phyloP scores from a whole-genome alignment of 2,329 filamentous ascomycete genomes.

The Aspergillus novoparasiticus region DNA sequence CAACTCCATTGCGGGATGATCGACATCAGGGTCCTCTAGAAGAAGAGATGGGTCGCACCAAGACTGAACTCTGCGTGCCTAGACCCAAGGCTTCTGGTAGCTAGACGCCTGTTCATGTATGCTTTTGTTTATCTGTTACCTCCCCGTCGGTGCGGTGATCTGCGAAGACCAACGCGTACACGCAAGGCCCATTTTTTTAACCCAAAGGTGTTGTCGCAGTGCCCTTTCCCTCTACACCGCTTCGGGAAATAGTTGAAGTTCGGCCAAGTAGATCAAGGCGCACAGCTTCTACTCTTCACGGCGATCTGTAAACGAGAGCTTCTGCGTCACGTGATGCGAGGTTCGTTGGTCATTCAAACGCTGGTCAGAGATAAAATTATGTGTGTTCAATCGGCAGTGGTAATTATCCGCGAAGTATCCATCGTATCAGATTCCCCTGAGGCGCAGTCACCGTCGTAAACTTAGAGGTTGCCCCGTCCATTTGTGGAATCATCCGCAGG shows the following conservation, averaged over 20 bases:
- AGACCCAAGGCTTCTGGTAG: conserved; percentile 9
- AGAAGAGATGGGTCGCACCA: background rate
- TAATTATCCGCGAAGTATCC: background rate
- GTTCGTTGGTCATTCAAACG: background rate
- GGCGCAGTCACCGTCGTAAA: background rate
- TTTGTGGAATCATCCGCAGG: conserved; percentile 8
- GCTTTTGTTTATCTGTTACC: background rate
- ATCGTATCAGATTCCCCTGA: background rate
- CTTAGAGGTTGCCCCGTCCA: conserved; percentile 20
- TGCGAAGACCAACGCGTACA: background rate
- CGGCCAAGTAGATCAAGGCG: background rate
- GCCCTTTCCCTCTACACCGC: background rate
- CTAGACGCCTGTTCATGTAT: background rate
- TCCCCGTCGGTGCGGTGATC: background rate
- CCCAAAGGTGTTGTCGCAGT: background rate
- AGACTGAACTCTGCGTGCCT: conserved; percentile 3
- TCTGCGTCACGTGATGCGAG: background rate
- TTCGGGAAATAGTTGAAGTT: background rate
- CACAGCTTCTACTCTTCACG: background rate
- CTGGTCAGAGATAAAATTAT: background rate
- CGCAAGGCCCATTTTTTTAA: background rate
- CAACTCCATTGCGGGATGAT: conserved; percentile 12
- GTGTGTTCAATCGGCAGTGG: background rate
- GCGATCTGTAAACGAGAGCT: background rate
- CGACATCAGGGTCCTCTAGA: conserved; percentile 16